Conservation (phyloP, 2,329 filamentous ascomycete species). For the Sporothrix euskadiensis region DNA sequence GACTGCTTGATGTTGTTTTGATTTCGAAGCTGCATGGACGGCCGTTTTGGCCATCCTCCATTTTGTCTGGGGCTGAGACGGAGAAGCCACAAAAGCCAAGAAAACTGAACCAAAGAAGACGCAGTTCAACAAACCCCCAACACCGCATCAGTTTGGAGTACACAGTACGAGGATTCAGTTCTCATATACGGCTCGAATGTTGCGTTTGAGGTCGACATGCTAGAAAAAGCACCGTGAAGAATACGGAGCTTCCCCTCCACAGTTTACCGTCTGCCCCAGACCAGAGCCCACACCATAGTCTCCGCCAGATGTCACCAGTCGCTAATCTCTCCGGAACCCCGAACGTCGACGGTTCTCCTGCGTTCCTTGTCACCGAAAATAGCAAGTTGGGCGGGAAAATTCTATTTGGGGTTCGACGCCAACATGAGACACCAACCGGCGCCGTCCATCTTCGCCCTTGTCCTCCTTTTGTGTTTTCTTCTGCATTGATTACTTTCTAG, state of each 20-base stretch:
- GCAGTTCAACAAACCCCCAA: not conserved
- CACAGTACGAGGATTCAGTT: not conserved
- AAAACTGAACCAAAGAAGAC: not conserved
- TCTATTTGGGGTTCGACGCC: not conserved
- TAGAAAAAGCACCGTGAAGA: not conserved
- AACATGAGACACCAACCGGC: not conserved
- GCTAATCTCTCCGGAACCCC: slow-evolving; percentile 23
- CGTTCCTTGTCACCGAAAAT: slow-evolving; percentile 27
- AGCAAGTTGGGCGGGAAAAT: not conserved
- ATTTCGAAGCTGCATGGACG: not conserved
- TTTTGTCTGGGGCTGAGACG: not conserved
- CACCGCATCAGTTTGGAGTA: not conserved
- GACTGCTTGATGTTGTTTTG: not conserved
- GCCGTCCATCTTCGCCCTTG: not conserved
- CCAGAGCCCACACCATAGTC: not conserved
- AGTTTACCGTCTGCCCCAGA: not conserved
- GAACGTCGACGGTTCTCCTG: slow-evolving; percentile 10
- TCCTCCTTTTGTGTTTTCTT: too few relatives aligned
- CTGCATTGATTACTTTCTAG: not conserved
- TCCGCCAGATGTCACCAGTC: not conserved
- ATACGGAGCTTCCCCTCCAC: not conserved
- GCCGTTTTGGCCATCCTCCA: not conserved
- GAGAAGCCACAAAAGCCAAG: not conserved
- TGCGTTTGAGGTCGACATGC: not conserved
- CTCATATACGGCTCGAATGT: not conserved